Conservation (phyloP, 2,329 filamentous ascomycete genomes). For the Hymenoscyphus linearis region DNA sequence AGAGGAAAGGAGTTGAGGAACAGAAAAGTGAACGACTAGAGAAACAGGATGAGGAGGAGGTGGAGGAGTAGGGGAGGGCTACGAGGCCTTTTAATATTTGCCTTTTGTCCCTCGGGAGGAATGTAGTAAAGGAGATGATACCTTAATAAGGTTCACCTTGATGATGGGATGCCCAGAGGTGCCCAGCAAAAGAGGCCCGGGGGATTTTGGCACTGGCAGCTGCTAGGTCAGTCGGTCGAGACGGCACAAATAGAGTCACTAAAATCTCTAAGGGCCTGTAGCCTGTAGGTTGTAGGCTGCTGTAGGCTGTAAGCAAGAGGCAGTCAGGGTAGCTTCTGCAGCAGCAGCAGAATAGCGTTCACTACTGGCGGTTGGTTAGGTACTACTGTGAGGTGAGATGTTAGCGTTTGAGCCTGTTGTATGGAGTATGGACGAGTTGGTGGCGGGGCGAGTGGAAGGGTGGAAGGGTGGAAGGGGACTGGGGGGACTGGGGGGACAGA, state of each 20-base stretch:
- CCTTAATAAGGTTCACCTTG: background rate
- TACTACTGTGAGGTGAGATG: background rate
- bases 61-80: background rate
- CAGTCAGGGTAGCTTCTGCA: background rate
- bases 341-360: background rate
- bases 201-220: background rate
- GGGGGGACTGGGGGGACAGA: too few relatives aligned
- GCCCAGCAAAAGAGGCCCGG: background rate
- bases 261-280: too few relatives aligned
- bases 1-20: background rate
- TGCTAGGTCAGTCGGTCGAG: background rate
- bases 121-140: background rate
- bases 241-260: background rate
- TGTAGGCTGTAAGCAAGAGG: background rate
- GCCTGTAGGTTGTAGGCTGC: too few relatives aligned
- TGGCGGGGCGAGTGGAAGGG: background rate
- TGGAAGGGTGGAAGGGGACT: too few relatives aligned
- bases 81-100: background rate
- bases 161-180: background rate
- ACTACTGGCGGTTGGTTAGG: too few relatives aligned
- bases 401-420: background rate
- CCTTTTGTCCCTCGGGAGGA: background rate
- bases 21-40: slow-evolving; percentile 4
- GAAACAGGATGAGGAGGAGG: background rate
- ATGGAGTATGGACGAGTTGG: background rate